These are phyloP conservation scores for Castanea crenata DNA, from an alignment of 306 rosid species.

Conservation along the genomic window DNA sequence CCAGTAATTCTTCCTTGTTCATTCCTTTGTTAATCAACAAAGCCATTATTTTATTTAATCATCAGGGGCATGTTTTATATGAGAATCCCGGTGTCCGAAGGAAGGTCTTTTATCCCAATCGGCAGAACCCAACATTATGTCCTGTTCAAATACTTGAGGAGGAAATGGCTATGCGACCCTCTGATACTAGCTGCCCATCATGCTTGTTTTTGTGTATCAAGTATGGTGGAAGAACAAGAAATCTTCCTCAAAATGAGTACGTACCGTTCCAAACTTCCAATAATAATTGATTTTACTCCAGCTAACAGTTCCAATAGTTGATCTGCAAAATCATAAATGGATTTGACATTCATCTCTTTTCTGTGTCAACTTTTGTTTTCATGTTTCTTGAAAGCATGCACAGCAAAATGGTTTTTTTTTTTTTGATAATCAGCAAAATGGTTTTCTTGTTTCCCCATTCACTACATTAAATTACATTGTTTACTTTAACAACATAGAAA, in stretches of 20 bases:
- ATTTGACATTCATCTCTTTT: not conserved
- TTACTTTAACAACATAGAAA: not conserved
- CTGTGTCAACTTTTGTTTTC: not conserved
- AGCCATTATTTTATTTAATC: not conserved
- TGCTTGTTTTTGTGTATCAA: slow-evolving; percentile 86
- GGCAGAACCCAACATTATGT: slow-evolving; percentile 54
- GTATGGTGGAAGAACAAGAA: slow-evolving; percentile 95
- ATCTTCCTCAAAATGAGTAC: slow-evolving; percentile 91
- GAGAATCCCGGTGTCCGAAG: slow-evolving; percentile 73
- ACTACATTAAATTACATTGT: not conserved
- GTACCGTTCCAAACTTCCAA: slow-evolving; percentile 17
- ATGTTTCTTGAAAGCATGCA: not conserved
- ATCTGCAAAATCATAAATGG: not conserved
- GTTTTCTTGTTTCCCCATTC: not conserved
- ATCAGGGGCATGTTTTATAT: slow-evolving; percentile 74
- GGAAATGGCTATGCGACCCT: slow-evolving; percentile 84
- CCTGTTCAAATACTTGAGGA: slow-evolving; percentile 79
- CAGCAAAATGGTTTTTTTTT: not conserved
- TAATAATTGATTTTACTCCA: not conserved
- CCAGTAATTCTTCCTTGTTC: not conserved
- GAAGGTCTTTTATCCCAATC: slow-evolving; percentile 65
- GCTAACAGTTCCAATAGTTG: not conserved
- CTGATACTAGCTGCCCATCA: slow-evolving; percentile 72
- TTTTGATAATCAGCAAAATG: too few species aligned
- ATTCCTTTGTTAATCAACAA: not conserved